Evolutionary conservation across 805 yeast genomes (phyloP).

Genomic region (Teunomyces gatunensis): DNA sequence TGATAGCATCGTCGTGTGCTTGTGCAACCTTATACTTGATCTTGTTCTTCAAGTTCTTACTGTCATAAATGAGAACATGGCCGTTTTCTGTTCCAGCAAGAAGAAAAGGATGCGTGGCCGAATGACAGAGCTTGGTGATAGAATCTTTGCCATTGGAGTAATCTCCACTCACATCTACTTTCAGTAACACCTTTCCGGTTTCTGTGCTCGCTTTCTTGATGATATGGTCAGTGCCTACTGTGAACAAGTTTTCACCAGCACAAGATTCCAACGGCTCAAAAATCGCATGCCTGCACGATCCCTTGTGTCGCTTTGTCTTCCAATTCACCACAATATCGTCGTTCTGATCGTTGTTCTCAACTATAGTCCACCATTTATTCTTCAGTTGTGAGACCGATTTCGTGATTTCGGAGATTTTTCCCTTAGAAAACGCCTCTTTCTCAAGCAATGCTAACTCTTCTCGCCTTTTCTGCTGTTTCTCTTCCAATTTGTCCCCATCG

Average conservation of each 20-base stretch:
- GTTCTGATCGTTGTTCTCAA: slow-evolving; percentile 24
- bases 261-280: slow-evolving; percentile 52
- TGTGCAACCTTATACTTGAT: slow-evolving; percentile 46
- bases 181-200: slow-evolving; percentile 74
- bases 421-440: slow-evolving; percentile 23
- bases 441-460: slow-evolving; percentile 20
- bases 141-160: slow-evolving; percentile 26
- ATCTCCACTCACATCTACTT: slow-evolving; percentile 31
- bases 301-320: slow-evolving; percentile 90
- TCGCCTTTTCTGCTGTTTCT: slow-evolving; percentile 20
- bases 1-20: slow-evolving; percentile 77
- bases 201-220: slow-evolving; percentile 69
- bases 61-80: slow-evolving; percentile 58
- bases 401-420: slow-evolving; percentile 19
- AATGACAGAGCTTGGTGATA: slow-evolving; percentile 44
- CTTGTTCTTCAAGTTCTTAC: slow-evolving; percentile 45
- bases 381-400: slow-evolving; percentile 32
- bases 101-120: slow-evolving; percentile 48
- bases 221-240: slow-evolving; percentile 78
- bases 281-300: slow-evolving; percentile 72
- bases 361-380: slow-evolving; percentile 47
- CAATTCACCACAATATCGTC: slow-evolving; percentile 47
- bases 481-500: slow-evolving; percentile 46
- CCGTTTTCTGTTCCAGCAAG: slow-evolving; percentile 72
- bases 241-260: slow-evolving; percentile 52